Base-by-base conservation (phyloP, 805 yeast genomes). In the Starmerella roubikii region DNA sequence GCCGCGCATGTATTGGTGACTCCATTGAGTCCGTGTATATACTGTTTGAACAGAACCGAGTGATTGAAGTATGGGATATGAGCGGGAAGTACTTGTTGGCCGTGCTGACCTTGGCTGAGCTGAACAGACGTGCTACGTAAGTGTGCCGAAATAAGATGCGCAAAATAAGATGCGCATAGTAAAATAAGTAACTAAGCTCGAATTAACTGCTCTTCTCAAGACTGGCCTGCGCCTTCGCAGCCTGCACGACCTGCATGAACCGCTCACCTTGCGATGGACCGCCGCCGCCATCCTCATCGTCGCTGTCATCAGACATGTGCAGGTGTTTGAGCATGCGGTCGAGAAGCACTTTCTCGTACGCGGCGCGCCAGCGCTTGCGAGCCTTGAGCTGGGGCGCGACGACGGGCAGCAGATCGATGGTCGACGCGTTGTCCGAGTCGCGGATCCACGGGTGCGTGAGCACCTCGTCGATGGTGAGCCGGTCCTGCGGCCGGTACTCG, bases 331-430 rank as follows among this genome's bases (percentile, higher is more conserved):
- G 75, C 56, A 81, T 72, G 59, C 85, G 85, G 53, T 79, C 74
- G 60, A 88, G 71, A 51, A 74, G 75, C 37, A 88, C 86, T 54
- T 83, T 66, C 56, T 84, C 91, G 51, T 83, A 78, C 28, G 91
- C 96, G 50, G 78, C 81, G 53, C 77, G 74, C 64, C 91, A 76
- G 59, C 80, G 85, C 53, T 71, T 68, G 54, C 81, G 83, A 24
- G 94, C 93, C 54, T 78, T 74, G 68, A 84, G 81, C 32, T 82
- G 83, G 54, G 76, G 74, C 62, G 74, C 74, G 60, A 88, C 76
- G 54, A 67, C 70, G 19, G 94, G 93, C 58, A 84, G 69, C 63
- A 88, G 71, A 60, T 88, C 93, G 32, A 69, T 64, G 42, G 61
- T 63, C 30, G 68, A 64, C 37, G 65, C 61, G 45, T 68, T 67